A percentile compares a stretch with the other conserved stretches of the same genome.
These are phyloP conservation scores for Kodamaea ohmeri DNA, from an alignment of 1,139 yeast species.

Conservation along the genomic window DNA sequence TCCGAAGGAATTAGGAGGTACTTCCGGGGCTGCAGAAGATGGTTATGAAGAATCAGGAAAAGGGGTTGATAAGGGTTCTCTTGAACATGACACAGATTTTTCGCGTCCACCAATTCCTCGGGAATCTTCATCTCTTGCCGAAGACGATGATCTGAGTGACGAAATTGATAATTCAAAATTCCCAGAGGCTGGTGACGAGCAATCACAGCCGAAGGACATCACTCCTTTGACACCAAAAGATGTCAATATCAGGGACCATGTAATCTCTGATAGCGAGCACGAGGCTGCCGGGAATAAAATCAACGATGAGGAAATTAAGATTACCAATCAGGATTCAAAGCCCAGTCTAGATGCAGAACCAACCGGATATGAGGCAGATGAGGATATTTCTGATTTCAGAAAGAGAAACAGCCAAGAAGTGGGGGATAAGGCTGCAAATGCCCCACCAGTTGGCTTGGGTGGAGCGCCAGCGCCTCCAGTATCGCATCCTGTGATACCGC, in stretches of 20 bases:
- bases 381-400: slow-evolving; percentile 37
- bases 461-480: neutral
- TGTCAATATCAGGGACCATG: slow-evolving; percentile 11
- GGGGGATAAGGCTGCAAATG: neutral
- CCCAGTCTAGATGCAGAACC: slow-evolving; percentile 27
- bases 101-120: slow-evolving; percentile 9
- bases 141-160: slow-evolving; percentile 29
- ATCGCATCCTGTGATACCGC: neutral
- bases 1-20: slow-evolving; percentile 3
- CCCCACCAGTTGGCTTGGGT: neutral
- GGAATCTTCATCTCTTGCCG: slow-evolving; percentile 31
- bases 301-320: slow-evolving; percentile 14
- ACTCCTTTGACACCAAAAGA: slow-evolving; percentile 14
- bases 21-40: too few species aligned
- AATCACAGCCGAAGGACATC: slow-evolving; percentile 15
- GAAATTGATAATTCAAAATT: slow-evolving; percentile 17
- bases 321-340: slow-evolving; percentile 12
- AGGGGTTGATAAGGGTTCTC: too few species aligned
- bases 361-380: slow-evolving; percentile 48
- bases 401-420: slow-evolving; percentile 3
- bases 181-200: slow-evolving; percentile 18
- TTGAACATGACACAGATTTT: too few species aligned
- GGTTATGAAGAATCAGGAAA: neutral
- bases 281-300: slow-evolving; percentile 14
- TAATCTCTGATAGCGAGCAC: slow-evolving; percentile 21